phyloP scores from a whole-genome alignment of 2,329 filamentous ascomycete species.

The Macrophomina phaseolina region DNA sequence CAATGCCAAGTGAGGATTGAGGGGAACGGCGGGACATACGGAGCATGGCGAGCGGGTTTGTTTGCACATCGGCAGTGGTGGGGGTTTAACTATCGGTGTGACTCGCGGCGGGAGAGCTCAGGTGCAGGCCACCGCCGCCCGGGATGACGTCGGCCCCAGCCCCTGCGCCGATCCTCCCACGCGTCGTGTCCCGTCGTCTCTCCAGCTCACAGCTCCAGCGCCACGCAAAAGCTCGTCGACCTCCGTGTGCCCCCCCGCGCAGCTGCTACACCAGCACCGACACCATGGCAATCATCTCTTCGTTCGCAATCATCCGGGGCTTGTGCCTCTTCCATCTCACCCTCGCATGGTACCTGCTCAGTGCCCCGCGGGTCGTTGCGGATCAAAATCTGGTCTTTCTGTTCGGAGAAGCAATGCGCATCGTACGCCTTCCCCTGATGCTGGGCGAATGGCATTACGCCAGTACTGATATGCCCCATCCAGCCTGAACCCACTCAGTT shows the following conservation, averaged over 20 bases:
- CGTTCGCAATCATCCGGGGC: slow-evolving; percentile 78
- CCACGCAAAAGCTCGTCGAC: background rate
- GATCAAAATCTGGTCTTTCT: slow-evolving; percentile 83
- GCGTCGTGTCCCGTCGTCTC: background rate
- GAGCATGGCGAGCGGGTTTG: background rate
- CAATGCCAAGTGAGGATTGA: background rate
- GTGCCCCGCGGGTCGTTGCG: slow-evolving; percentile 71
- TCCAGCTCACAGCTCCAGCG: background rate
- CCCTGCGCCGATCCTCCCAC: background rate
- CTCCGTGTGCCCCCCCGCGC: background rate
- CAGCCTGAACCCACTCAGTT: slow-evolving; percentile 72
- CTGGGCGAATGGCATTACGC: background rate
- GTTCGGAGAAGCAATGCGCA: slow-evolving; percentile 80
- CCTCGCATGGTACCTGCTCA: slow-evolving; percentile 82
- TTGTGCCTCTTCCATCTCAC: slow-evolving; percentile 85
- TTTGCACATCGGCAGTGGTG: slow-evolving; percentile 1
- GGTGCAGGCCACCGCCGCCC: background rate
- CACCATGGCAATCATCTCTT: slow-evolving; percentile 80
- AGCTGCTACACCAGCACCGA: background rate
- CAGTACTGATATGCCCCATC: slow-evolving; percentile 23
- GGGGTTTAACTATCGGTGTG: background rate
- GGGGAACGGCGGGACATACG: background rate
- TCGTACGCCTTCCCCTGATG: slow-evolving; percentile 61
- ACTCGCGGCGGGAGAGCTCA: background rate
- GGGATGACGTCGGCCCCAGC: slow-evolving; percentile 17